Evolutionary conservation across 345 rosid species (phyloP).

Genomic region (Orychophragmus violaceus): DNA sequence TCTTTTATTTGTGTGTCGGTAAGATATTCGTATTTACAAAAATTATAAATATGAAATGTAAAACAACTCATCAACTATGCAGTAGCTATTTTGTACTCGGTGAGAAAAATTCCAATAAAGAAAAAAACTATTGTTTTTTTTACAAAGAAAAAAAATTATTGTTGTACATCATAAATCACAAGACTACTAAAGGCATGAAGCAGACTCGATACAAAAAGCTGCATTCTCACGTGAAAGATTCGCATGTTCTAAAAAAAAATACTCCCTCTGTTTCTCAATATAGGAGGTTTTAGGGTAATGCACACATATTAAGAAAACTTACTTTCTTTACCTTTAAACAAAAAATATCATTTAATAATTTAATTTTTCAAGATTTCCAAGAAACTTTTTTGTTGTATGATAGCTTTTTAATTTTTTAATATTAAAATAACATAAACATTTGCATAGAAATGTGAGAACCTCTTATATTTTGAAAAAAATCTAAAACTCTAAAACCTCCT

Average conservation of each 20-base stretch:
- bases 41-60: background rate
- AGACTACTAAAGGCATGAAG: background rate
- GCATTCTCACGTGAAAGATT: conserved; percentile 21
- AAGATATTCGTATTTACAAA: conserved; percentile 11
- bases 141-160: background rate
- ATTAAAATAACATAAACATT: no score
- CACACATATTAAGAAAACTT: no score
- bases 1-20: conserved; percentile 19
- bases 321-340: no score
- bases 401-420: no score
- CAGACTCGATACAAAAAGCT: conserved; percentile 8
- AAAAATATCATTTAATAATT: background rate
- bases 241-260: no score
- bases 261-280: no score
- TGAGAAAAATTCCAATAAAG: background rate
- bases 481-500: no score
- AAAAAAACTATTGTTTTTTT: background rate
- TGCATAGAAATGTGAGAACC: no score
- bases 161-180: background rate
- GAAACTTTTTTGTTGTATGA: no score
- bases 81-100: background rate
- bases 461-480: no score
- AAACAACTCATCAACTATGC: background rate
- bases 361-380: no score
- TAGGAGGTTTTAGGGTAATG: no score